Conservation (phyloP, 257 asterid species). For the Orobanche coerulescens region DNA sequence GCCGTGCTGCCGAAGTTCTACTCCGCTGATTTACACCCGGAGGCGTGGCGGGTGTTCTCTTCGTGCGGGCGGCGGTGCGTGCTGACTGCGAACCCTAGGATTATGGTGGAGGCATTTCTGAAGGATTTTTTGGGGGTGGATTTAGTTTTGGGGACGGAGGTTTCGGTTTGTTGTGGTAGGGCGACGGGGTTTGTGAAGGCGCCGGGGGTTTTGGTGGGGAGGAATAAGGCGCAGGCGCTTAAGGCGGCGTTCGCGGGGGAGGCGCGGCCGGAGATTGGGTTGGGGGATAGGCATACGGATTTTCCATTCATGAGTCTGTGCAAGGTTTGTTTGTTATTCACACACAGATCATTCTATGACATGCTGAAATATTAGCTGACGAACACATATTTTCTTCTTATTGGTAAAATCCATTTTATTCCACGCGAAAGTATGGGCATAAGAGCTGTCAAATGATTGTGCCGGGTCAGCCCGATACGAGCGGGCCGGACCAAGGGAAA, state of each 20-base stretch:
- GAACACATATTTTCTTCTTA: no score
- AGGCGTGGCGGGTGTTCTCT: slow-evolving; percentile 53
- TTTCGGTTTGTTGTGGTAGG: slow-evolving; percentile 34
- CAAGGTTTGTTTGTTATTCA: slow-evolving; percentile 29
- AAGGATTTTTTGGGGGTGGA: slow-evolving; percentile 53
- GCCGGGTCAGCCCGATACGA: no score
- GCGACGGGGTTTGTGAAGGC: slow-evolving; percentile 47
- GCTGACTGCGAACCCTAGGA: slow-evolving; percentile 50
- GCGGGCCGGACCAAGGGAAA: no score
- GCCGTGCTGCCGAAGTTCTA: slow-evolving; percentile 55
- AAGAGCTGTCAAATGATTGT: no score
- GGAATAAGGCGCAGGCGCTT: slow-evolving; percentile 38
- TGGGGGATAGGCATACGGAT: slow-evolving; percentile 53
- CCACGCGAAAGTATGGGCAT: no score
- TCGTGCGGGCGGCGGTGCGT: slow-evolving; percentile 52
- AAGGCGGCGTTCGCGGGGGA: slow-evolving; percentile 45
- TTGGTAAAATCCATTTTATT: no score
- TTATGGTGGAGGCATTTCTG: slow-evolving; percentile 60
- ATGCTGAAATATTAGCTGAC: no score
- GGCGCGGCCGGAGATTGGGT: slow-evolving; percentile 42
- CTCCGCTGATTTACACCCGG: slow-evolving; percentile 41
- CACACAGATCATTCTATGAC: no score
- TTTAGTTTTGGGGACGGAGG: slow-evolving; percentile 57
- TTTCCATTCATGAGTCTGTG: slow-evolving; percentile 46
- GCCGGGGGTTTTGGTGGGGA: slow-evolving; percentile 51